phyloP scores from a whole-genome alignment of 345 rosid genomes.

The Linum lewisii region DNA sequence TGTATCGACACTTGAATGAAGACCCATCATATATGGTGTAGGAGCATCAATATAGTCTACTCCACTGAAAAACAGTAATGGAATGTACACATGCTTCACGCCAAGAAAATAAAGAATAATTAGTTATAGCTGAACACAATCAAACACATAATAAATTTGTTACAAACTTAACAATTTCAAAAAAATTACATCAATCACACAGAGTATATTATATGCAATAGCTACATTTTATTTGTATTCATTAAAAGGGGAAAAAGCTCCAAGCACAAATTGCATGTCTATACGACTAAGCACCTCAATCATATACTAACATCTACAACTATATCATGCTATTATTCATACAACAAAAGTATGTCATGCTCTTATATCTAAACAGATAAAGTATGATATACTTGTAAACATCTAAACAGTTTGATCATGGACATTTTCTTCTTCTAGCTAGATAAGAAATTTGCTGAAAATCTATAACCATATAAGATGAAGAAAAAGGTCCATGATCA shows the following conservation, averaged over 20 bases:
- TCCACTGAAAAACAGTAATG: slow-evolving; percentile 99
- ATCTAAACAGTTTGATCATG: no score
- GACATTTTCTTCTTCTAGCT: not conserved
- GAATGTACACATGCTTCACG: slow-evolving; percentile 99
- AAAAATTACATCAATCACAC: no score
- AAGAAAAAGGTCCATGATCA: not conserved
- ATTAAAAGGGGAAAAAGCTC: no score
- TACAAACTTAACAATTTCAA: not conserved
- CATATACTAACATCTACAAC: no score
- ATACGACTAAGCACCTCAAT: no score
- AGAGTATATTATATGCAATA: no score
- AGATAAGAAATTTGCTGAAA: not conserved
- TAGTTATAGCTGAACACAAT: slow-evolving; percentile 20
- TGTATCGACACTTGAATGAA: slow-evolving; percentile 90
- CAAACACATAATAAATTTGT: not conserved
- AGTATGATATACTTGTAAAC: no score
- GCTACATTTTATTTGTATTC: no score
- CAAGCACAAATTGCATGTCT: not conserved
- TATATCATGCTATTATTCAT: no score
- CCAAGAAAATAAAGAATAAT: slow-evolving; percentile 45
- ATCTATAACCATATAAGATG: not conserved
- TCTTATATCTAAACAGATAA: no score
- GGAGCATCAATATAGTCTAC: slow-evolving; percentile 99
- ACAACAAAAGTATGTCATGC: no score
- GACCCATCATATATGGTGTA: slow-evolving; percentile 99